A percentile compares a stretch with the other conserved stretches of the same genome.
These are phyloP conservation scores for Euphorbia corollata DNA, from an alignment of 441 rosid species.

Conservation along the genomic window DNA sequence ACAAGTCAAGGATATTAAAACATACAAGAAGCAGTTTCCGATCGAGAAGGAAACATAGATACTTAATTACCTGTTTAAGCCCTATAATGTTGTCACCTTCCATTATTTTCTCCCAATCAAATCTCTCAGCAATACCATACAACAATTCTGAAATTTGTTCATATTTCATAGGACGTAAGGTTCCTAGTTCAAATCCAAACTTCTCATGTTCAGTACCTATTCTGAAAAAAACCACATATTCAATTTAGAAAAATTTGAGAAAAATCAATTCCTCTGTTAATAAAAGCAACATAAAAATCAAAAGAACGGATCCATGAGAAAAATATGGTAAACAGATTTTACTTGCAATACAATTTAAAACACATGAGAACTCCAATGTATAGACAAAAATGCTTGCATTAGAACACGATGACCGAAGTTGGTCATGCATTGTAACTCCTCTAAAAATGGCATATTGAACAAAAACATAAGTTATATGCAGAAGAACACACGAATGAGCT, in stretches of 20 bases:
- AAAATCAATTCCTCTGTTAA: not conserved
- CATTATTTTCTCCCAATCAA: constrained; percentile 95
- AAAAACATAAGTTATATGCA: not conserved
- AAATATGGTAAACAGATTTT: not conserved
- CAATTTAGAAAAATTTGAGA: constrained; percentile 21
- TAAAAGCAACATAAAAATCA: not conserved
- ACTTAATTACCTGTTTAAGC: constrained; percentile 64
- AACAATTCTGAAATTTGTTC: constrained; percentile 90
- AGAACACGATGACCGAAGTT: not conserved
- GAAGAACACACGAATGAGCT: not conserved
- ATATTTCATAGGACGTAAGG: constrained; percentile 84
- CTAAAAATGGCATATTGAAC: not conserved
- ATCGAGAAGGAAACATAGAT: not conserved
- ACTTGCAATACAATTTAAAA: not conserved
- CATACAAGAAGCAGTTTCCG: not conserved
- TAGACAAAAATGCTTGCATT: not conserved
- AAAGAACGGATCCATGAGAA: not conserved
- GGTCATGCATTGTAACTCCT: not conserved
- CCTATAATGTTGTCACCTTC: constrained; percentile 86
- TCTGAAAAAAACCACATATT: constrained; percentile 39
- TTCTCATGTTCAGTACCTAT: constrained; percentile 99
- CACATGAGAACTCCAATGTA: not conserved
- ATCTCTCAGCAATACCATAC: constrained; percentile 87
- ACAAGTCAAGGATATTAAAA: not conserved
- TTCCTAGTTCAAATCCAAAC: constrained; percentile 81